Evolutionary conservation across 306 rosid species (phyloP), one percentile per base, ranked within the genome.

Genomic region (Rosa rugosa): DNA sequence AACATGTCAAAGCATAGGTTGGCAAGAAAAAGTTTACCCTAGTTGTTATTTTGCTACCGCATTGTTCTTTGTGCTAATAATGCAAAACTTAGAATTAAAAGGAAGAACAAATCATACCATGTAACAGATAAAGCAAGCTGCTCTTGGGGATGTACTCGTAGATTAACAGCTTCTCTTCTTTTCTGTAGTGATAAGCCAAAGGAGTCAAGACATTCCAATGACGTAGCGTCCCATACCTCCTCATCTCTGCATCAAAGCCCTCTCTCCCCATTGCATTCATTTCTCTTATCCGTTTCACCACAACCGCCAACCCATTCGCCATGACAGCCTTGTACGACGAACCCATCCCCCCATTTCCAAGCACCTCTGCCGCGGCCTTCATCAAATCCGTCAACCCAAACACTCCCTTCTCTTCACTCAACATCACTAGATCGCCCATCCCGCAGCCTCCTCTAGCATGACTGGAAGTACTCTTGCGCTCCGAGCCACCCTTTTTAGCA

Each of bases 241-340:
- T 83, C 80, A 94, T 86, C 82, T 94, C 92, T 20, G 82, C 86
- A 59, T 89, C 92, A 79, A 90, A 94, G 8, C 42, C 91, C 12
- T 92, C 92, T 88, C 77, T 90, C 9, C 82, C 91, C 59, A 88
- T 71, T 10, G 82, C 80, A 83, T 85, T 94, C 90, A 92, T 84
- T 62, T 90, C 97, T 66, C 85, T 86, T 22, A 86, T 87, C 82
- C 98, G 89, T 82, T 94, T 94, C 74, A 90, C 98, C 42, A 89
- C 97, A 72, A 94, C 97, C 5, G 97, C 86, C 12, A 90, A 78
- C 38, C 97, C 97, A 81, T 92, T 91, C 16, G 83, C 81, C 92
- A 94, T 84, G 18, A 90, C 86, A 13, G 97, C 97, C 82, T 90
- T 94, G 76, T 94, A 94, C 44, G 97, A 87, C 1, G 94, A 94